Evolutionary conservation across 2,329 filamentous ascomycete species (phyloP).

Genomic region (Neonectria coccinea): DNA sequence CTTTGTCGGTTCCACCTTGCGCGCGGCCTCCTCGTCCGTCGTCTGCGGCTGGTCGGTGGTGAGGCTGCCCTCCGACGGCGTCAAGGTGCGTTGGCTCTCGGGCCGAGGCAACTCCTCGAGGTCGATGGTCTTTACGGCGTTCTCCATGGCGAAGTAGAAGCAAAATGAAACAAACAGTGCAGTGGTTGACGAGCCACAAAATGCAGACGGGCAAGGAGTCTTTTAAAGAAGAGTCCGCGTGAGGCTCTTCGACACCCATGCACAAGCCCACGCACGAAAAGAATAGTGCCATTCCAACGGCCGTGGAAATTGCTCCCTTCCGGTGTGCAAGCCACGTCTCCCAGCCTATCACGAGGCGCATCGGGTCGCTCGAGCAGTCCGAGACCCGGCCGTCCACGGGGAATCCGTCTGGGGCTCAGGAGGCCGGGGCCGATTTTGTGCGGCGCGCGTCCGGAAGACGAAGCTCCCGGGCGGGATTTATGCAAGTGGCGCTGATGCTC

Average conservation of each 20-base stretch:
- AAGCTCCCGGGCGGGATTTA: not conserved
- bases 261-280: no score
- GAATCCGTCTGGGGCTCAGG: not conserved
- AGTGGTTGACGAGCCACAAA: not conserved
- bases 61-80: slow-evolving; percentile 23
- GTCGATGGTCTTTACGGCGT: slow-evolving; percentile 15
- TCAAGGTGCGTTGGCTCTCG: slow-evolving; percentile 37
- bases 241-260: no score
- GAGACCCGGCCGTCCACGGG: not conserved
- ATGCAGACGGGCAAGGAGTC: not conserved
- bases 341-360: not conserved
- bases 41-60: not conserved
- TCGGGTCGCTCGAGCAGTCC: slow-evolving; percentile 18
- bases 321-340: slow-evolving; percentile 5
- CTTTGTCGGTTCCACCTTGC: not conserved
- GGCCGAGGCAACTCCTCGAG: slow-evolving; percentile 26
- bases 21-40: slow-evolving; percentile 31
- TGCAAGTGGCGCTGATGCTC: slow-evolving; percentile 11
- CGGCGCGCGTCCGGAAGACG: not conserved
- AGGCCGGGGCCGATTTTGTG: slow-evolving; percentile 10
- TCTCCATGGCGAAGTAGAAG: slow-evolving; percentile 14
- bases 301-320: slow-evolving; percentile 1
- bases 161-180: not conserved
- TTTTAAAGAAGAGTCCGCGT: not conserved
- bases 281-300: not conserved